These are phyloP conservation scores for Phylloporus sp. DNA, from an alignment of 768 basidiomycete species.

Conservation along the genomic window DNA sequence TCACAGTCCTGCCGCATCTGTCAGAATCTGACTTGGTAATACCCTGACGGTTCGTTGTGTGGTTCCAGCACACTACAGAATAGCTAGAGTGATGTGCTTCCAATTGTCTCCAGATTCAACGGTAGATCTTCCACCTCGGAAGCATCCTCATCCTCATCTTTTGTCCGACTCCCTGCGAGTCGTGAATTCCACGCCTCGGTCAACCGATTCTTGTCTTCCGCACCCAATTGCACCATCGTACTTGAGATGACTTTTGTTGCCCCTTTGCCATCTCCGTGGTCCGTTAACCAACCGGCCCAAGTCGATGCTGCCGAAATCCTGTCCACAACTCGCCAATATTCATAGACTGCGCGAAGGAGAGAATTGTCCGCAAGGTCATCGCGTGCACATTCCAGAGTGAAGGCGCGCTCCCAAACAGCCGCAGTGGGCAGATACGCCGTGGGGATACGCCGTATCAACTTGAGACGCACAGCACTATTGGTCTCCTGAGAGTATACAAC, in stretches of 20 bases:
- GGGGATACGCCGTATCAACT: slow-evolving; percentile 39
- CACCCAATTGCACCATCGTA: slow-evolving; percentile 26
- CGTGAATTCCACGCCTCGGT: slow-evolving; percentile 35
- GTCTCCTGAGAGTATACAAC: slow-evolving; percentile 22
- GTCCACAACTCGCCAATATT: slow-evolving; percentile 41
- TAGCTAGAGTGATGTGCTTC: background rate
- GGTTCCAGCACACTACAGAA: no score
- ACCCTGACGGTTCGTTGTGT: no score
- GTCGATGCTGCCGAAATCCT: slow-evolving; percentile 35
- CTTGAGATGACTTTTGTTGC: slow-evolving; percentile 37
- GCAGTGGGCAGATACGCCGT: slow-evolving; percentile 40
- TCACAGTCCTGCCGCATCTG: no score
- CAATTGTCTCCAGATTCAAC: slow-evolving; percentile 10
- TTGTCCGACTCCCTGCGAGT: slow-evolving; percentile 8
- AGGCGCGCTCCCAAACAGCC: slow-evolving; percentile 42
- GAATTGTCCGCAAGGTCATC: slow-evolving; percentile 15
- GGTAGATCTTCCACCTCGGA: slow-evolving; percentile 13
- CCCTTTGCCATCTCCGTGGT: slow-evolving; percentile 37
- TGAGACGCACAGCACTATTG: slow-evolving; percentile 16
- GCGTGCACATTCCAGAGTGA: slow-evolving; percentile 28
- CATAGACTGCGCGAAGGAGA: slow-evolving; percentile 32
- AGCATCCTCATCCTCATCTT: slow-evolving; percentile 8
- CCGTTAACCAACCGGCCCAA: slow-evolving; percentile 49
- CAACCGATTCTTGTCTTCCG: slow-evolving; percentile 30
- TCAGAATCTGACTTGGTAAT: no score